phyloP scores from a whole-genome alignment of 1,284 basidiomycete genomes.

The Cutaneotrichosporon mucoides region DNA sequence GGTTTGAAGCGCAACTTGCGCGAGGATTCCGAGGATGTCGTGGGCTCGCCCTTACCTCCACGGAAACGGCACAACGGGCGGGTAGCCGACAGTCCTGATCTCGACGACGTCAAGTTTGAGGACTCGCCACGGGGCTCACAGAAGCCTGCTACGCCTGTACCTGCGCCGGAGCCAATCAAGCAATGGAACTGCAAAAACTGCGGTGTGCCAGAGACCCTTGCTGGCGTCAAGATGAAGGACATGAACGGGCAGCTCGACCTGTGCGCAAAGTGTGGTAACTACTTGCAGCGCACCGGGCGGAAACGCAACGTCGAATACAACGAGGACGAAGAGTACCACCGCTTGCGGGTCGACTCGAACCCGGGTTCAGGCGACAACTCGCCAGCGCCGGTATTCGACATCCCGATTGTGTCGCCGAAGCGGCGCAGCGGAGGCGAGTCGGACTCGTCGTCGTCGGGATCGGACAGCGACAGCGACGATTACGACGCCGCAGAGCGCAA shows the following conservation, averaged over 20 bases:
- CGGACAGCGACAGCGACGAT: constrained; percentile 19
- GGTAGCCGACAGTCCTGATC: constrained; percentile 21
- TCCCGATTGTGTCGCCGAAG: constrained; percentile 2
- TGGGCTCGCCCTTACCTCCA: constrained; percentile 17
- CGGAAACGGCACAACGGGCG: constrained; percentile 26
- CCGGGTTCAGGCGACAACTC: constrained; percentile 2
- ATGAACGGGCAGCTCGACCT: constrained; percentile 76
- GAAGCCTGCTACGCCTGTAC: background rate
- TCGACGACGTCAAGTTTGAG: constrained; percentile 13
- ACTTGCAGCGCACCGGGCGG: constrained; percentile 22
- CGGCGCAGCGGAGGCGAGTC: constrained; percentile 19
- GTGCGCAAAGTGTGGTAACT: constrained; percentile 80
- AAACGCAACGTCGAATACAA: constrained; percentile 25
- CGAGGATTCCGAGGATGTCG: constrained; percentile 28
- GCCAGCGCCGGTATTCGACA: constrained; percentile 13
- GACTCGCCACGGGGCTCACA: background rate
- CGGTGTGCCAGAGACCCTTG: constrained; percentile 78
- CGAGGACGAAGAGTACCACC: constrained; percentile 62
- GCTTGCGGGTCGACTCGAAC: constrained; percentile 46
- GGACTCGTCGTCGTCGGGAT: constrained; percentile 25
- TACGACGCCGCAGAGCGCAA: constrained; percentile 15
- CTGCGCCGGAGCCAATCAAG: background rate
- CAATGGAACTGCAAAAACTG: constrained; percentile 87
- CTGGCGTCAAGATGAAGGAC: constrained; percentile 77
- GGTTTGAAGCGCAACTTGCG: constrained; percentile 25